Evolutionary conservation across 176 grass and related monocot species (phyloP).

Genomic region (Oryza nivara): DNA sequence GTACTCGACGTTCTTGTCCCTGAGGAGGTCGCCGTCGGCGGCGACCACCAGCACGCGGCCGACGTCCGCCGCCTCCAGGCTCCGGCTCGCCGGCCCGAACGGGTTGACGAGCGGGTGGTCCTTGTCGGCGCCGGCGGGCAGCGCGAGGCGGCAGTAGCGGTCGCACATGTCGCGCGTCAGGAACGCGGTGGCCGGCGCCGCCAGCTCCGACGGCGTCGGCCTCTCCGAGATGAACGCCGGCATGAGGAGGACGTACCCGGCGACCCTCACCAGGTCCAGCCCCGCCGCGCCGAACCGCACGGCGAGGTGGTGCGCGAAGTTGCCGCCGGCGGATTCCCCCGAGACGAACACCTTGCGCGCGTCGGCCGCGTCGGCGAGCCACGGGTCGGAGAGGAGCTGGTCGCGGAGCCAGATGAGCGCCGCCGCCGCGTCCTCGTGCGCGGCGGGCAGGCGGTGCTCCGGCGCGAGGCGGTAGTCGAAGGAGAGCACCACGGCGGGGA

Average conservation of each 20-base stretch:
- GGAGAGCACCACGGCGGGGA: constrained; percentile 50
- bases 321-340: constrained; percentile 57
- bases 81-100: constrained; percentile 34
- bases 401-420: constrained; percentile 56
- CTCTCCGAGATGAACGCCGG: constrained; percentile 40
- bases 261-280: constrained; percentile 39
- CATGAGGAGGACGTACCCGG: constrained; percentile 54
- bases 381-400: constrained; percentile 32
- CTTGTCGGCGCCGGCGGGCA: constrained; percentile 42
- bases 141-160: constrained; percentile 24
- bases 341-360: background rate
- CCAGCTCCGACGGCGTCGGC: constrained; percentile 45
- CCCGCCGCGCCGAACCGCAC: constrained; percentile 39
- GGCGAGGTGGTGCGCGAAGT: constrained; percentile 52
- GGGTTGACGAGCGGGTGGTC: constrained; percentile 46
- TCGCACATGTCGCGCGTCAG: constrained; percentile 20
- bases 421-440: constrained; percentile 43
- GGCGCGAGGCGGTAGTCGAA: constrained; percentile 74
- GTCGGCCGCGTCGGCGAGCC: constrained; percentile 44
- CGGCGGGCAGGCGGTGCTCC: constrained; percentile 66
- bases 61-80: constrained; percentile 30
- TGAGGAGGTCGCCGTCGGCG: constrained; percentile 49
- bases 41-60: constrained; percentile 46
- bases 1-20: constrained; percentile 53
- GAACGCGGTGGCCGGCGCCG: constrained; percentile 40